Evolutionary conservation across 345 rosid species (phyloP), one percentile per base, ranked within the genome.

Genomic region (Ceriops decandra): DNA sequence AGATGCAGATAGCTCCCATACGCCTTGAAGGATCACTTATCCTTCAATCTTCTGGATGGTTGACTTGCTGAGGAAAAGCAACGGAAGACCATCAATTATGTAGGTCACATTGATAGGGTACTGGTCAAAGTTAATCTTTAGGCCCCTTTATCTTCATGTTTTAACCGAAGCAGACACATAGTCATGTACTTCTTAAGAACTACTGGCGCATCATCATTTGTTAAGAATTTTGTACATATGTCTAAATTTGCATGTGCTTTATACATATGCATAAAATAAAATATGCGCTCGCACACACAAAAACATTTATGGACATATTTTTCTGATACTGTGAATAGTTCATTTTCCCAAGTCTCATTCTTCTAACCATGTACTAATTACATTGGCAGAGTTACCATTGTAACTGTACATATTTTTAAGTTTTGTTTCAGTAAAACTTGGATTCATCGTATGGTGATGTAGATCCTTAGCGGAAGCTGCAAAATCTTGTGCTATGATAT

Each of bases 1-100:
- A 78, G 82, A 64, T 79, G 82, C 77, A 73, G 60, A 75, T 77
- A 54, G 77, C 73, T 58, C 70, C 70, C 76, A 24, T 22, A 19
- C 62, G 61, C 49, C 32, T 32, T 51, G 51, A 73, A 36, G 6
- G 57, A 35, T 27, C 6, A 42, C 52, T 57, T 82, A 24, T 4
- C 58, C 10, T 72, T 79, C 30, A 52, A 66, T 51, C 77, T 81
- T 57, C 85, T 82, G 5, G 57, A 70, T 52, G 71, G 68, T 70
- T 84, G 87, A 85, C 31, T 70, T 17, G 79, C 81, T 38, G 74
- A 77, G 69, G 76, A 72, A 68, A 76, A 57, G 66, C 75, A 69
- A 26, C 77, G 79, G 2, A 61, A 20, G 22, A 78, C 67, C 62
- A n/a, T 26, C 66, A 68, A 61, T 4, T 73, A 75, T 51, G 57